These are phyloP conservation scores for Poteriospumella lacustris DNA, from an alignment of 108 stramenopile species.

Conservation along the genomic window DNA sequence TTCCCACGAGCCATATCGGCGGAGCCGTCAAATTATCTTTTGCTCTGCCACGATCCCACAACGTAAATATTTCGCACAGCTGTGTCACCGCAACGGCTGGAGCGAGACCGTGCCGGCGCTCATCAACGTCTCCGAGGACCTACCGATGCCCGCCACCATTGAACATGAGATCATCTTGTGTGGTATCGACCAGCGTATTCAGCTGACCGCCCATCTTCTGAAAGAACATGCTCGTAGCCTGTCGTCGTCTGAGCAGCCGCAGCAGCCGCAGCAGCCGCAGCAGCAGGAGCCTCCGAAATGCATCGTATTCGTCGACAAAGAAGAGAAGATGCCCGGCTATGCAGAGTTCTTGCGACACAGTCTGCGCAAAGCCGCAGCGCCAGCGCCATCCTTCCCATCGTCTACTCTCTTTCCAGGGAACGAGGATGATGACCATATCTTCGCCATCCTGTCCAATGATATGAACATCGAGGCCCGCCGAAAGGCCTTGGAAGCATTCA, in stretches of 20 bases:
- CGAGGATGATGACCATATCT: background rate
- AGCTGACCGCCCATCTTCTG: too few relatives aligned
- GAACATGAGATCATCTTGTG: background rate
- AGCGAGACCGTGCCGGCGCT: background rate
- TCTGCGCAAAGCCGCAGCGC: background rate
- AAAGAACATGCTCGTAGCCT: too few relatives aligned
- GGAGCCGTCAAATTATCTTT: slow-evolving; percentile 75
- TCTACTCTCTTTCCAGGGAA: background rate
- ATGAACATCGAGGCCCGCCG: background rate
- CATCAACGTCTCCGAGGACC: background rate
- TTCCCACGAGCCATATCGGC: slow-evolving; percentile 22
- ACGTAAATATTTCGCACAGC: background rate
- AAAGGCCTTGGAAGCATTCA: slow-evolving; percentile 39
- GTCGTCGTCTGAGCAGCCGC: too few relatives aligned
- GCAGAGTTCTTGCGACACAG: background rate
- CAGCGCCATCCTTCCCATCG: background rate
- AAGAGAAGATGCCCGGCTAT: background rate
- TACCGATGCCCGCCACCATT: background rate
- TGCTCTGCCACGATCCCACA: slow-evolving; percentile 77
- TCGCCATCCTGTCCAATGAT: background rate
- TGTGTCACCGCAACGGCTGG: background rate
- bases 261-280: too few relatives aligned
- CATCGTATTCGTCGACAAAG: background rate
- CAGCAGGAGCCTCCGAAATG: too few relatives aligned
- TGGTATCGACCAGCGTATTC: too few relatives aligned